These are phyloP conservation scores for Zizania palustris DNA, from an alignment of 202 grass and related monocot species.

Conservation along the genomic window DNA sequence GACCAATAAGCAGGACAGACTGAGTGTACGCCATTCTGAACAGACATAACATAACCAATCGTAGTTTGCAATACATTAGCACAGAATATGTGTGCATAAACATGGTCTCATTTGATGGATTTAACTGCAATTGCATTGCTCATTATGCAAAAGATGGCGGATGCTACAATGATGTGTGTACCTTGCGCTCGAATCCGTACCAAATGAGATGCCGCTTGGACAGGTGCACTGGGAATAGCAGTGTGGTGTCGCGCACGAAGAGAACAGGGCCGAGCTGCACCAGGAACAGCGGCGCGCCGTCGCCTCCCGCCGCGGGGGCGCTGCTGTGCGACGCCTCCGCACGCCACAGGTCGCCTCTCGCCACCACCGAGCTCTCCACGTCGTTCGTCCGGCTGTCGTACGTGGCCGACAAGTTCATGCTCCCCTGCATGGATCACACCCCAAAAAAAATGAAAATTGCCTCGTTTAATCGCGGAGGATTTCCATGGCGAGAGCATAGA, in stretches of 20 bases:
- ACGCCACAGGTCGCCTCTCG: constrained; percentile 65
- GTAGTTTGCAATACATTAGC: not conserved
- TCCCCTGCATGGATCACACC: constrained; percentile 37
- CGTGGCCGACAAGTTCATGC: constrained; percentile 57
- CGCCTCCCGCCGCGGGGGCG: not conserved
- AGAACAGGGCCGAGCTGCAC: constrained; percentile 71
- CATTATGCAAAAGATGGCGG: no score
- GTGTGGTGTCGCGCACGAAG: constrained; percentile 69
- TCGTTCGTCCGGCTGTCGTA: constrained; percentile 66
- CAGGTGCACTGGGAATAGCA: constrained; percentile 68
- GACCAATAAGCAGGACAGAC: constrained; percentile 75
- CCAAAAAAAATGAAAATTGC: not conserved
- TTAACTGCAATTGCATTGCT: not conserved
- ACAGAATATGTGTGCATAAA: not conserved
- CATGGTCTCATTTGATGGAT: not conserved
- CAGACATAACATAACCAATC: not conserved
- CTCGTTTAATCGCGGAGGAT: not conserved
- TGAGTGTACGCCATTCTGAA: constrained; percentile 70
- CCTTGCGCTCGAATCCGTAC: constrained; percentile 79
- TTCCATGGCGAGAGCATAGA: not conserved
- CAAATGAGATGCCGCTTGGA: constrained; percentile 74
- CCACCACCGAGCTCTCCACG: constrained; percentile 71
- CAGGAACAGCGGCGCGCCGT: constrained; percentile 47
- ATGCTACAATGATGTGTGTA: not conserved
- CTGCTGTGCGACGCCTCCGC: constrained; percentile 65